Evolutionary conservation across 768 basidiomycete species (phyloP).

Genomic region (Suillus plorans): DNA sequence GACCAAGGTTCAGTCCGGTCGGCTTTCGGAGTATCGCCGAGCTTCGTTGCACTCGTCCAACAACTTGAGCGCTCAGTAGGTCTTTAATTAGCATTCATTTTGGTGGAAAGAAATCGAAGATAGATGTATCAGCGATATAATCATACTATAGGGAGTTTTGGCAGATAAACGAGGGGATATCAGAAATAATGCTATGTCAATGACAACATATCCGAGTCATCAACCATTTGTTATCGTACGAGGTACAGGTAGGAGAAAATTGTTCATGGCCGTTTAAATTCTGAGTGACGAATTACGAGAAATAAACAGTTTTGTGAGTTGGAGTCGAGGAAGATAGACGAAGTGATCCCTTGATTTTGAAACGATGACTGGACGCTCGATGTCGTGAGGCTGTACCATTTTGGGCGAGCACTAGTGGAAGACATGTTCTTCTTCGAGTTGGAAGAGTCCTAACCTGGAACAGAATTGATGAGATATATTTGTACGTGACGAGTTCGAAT

Average conservation of each 20-base stretch:
- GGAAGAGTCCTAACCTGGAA: neutral
- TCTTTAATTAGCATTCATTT: neutral
- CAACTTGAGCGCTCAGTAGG: too few species aligned
- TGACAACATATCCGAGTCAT: neutral
- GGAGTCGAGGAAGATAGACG: neutral
- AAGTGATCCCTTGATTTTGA: neutral
- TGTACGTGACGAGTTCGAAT: neutral
- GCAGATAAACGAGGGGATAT: neutral
- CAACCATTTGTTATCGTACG: neutral
- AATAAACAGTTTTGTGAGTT: neutral
- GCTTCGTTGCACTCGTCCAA: neutral
- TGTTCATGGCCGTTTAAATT: too few species aligned
- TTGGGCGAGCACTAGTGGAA: neutral
- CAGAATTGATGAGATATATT: neutral
- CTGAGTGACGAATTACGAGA: neutral
- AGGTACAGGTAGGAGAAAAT: too few species aligned
- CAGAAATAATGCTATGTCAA: neutral
- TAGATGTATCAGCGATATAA: neutral
- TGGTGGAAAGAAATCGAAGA: neutral
- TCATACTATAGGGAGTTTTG: neutral
- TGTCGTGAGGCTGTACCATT: neutral
- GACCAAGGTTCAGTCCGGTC: neutral
- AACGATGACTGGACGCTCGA: neutral
- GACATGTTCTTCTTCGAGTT: neutral
- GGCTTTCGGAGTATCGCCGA: neutral